phyloP scores from a whole-genome alignment of 306 rosid species.

The Carpinus fangiana region DNA sequence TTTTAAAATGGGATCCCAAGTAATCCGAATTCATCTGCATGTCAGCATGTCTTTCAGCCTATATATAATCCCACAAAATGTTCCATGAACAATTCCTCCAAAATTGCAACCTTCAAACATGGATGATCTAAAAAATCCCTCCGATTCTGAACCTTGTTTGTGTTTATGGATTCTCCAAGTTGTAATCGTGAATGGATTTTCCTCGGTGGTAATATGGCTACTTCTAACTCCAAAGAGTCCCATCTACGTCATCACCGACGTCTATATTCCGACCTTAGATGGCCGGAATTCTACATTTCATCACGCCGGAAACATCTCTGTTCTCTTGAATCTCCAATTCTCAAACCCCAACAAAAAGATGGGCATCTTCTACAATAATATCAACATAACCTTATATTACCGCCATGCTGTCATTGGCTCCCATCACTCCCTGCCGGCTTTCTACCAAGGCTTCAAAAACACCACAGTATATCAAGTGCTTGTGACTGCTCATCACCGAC shows the following conservation, averaged over 20 bases:
- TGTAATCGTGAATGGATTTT: background rate
- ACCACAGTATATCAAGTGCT: background rate
- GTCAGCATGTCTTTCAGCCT: too few species aligned
- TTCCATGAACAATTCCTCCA: constrained; percentile 1
- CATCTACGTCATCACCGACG: constrained; percentile 11
- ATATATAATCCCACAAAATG: too few species aligned
- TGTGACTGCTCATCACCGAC: background rate
- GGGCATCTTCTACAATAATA: background rate
- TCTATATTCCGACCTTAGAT: background rate
- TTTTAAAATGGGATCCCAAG: too few species aligned
- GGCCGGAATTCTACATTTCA: background rate
- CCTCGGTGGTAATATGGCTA: background rate
- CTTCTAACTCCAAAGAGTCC: constrained; percentile 19
- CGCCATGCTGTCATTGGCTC: background rate
- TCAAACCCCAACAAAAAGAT: constrained; percentile 20
- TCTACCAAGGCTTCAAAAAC: constrained; percentile 12
- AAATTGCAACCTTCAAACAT: background rate
- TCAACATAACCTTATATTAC: background rate
- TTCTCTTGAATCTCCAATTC: constrained; percentile 2
- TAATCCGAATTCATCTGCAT: too few species aligned
- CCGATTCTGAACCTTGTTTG: background rate
- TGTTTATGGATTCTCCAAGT: constrained; percentile 2
- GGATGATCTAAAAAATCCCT: background rate
- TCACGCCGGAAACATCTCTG: background rate
- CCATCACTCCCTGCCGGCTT: background rate